Base-by-base conservation (phyloP, 2,329 filamentous ascomycete genomes). In the Paracoccidioides brasiliensis region DNA sequence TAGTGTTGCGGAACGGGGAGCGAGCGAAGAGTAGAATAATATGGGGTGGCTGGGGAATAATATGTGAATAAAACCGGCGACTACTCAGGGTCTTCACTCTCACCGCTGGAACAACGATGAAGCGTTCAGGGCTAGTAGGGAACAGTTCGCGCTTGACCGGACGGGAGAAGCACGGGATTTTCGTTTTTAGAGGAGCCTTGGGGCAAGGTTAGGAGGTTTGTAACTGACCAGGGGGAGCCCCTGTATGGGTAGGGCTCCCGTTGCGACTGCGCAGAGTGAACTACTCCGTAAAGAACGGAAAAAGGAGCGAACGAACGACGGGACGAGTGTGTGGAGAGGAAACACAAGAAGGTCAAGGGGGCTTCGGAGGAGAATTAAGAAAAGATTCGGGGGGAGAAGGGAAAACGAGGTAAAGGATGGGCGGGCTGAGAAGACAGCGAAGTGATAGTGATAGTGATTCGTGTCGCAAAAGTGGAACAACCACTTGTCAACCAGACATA, bases 41-140 rank as follows among this genome's bases (percentile, higher is more conserved):
- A 30, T 41, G 37, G 49, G 49, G 38, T 52, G 49, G 49, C 37
- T 52, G 49, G 22, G 35, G 10, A 3, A 3, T 2, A 45, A 12
- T 12, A 10, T 9, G 7, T 10, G 35, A 37, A 12, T 10, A 40
- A n/a, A 51, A 40, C n/a, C n/a, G 9, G 22, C 48, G 48, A 51
- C 48, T 51, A 4, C 41, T 42, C 49, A 52, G 49, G 49, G 49
- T 52, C 49, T 12, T 5, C 32, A 45, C 45, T 15, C 45, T 37
- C 49, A 52, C 49, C 49, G 49, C 49, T 41, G 49, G 28, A 51
- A 51, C 41, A 51, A 51, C 41, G 48, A 52, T 37, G 37, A 35
- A 30, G 41, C 37, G 15, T 52, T 42, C 28, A n/a, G 49, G 22
- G 22, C 22, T 22, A 6, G 15, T 52, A 52, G 12, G 30, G 22